These are phyloP conservation scores for Sporothrix schenckii DNA, from an alignment of 2,329 filamentous ascomycete genomes.

Conservation along the genomic window DNA sequence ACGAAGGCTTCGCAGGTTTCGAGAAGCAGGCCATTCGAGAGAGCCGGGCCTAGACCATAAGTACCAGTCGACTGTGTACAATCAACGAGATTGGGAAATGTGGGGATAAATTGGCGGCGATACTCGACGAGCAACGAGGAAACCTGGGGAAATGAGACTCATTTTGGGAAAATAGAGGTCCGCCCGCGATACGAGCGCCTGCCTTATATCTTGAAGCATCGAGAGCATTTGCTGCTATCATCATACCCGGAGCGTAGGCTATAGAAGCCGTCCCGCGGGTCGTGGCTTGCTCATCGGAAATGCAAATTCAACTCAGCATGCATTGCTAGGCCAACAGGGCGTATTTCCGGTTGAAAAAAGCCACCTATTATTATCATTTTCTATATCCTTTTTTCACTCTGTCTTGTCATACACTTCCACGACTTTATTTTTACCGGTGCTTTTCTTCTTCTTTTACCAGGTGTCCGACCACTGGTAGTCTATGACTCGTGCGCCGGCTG, in stretches of 20 bases:
- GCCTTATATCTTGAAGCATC: neutral
- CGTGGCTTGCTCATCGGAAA: neutral
- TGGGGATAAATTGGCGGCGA: neutral
- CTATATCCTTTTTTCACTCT: neutral
- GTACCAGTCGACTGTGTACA: neutral
- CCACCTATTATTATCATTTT: neutral
- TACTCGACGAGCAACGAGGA: neutral
- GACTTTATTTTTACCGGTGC: neutral
- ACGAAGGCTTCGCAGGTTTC: neutral
- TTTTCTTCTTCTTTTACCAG: neutral
- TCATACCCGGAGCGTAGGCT: neutral
- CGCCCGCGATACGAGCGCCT: neutral
- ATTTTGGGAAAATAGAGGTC: conserved; percentile 25
- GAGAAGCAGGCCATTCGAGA: neutral
- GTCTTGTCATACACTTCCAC: neutral
- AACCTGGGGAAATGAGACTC: conserved; percentile 26
- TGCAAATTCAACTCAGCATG: neutral
- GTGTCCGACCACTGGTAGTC: neutral
- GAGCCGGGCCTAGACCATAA: neutral
- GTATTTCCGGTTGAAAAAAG: neutral
- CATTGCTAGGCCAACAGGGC: neutral
- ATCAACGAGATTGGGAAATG: neutral
- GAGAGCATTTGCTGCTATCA: neutral
- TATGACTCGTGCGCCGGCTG: neutral
- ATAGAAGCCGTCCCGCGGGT: neutral